Percentiles rank a stretch among this genome's conserved stretches.
Conservation (phyloP, 2,329 filamentous ascomycete genomes). For the Diaporthe humulicola region DNA sequence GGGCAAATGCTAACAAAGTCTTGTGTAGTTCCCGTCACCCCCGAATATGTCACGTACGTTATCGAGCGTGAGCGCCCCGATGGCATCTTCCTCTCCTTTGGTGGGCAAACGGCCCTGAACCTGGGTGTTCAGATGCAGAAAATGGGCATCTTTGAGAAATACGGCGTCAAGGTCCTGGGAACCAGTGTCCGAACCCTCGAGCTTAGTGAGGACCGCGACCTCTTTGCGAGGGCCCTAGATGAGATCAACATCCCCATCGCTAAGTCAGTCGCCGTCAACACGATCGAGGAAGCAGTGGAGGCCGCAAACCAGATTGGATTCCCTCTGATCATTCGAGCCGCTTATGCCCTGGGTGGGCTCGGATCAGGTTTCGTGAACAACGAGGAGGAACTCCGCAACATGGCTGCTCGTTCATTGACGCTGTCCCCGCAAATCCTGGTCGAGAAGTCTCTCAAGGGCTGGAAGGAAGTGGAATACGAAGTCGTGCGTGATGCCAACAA, state of each 20-base stretch:
- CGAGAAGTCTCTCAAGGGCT: constrained; percentile 98
- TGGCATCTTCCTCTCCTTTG: constrained; percentile 97
- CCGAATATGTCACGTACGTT: constrained; percentile 97
- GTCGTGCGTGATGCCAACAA: constrained; percentile 95
- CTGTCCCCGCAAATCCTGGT: constrained; percentile 96
- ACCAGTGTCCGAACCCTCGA: constrained; percentile 95
- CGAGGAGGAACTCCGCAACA: constrained; percentile 90
- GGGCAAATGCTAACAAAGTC: constrained; percentile 23
- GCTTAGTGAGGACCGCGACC: constrained; percentile 94
- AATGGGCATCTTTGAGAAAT: constrained; percentile 94
- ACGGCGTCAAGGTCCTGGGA: constrained; percentile 94
- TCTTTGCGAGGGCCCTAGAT: constrained; percentile 94
- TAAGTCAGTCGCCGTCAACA: constrained; percentile 92
- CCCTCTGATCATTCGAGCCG: constrained; percentile 97
- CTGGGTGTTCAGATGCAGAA: constrained; percentile 97
- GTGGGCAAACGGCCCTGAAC: constrained; percentile 97
- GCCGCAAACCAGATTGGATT: constrained; percentile 92
- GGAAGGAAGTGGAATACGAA: constrained; percentile 99
- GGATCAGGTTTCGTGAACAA: constrained; percentile 97
- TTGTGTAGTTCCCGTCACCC: constrained; percentile 81
- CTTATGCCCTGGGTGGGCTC: constrained; percentile 95
- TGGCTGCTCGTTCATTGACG: constrained; percentile 92
- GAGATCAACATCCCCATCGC: constrained; percentile 99
- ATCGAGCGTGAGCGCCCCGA: constrained; percentile 97
- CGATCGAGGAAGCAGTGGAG: constrained; percentile 90